A percentile compares a stretch with the other conserved stretches of the same genome.
These are phyloP conservation scores for Cudoniella acicularis DNA, from an alignment of 495 filamentous ascomycete genomes.

Conservation along the genomic window DNA sequence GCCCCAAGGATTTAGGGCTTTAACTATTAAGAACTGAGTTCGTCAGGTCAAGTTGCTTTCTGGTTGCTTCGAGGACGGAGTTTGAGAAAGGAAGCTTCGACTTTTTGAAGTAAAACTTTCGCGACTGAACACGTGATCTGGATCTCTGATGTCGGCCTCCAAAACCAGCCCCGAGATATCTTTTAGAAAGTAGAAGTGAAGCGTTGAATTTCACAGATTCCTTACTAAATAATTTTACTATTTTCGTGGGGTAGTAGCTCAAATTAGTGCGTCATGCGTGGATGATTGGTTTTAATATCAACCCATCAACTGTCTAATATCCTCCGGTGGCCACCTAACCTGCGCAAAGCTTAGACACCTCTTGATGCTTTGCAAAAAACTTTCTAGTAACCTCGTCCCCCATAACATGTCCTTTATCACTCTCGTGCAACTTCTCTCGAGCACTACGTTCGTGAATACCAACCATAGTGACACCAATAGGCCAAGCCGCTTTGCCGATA, in stretches of 20 bases:
- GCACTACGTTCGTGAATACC: slow-evolving; percentile 97
- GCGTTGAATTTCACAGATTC: no score
- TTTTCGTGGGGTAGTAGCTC: no score
- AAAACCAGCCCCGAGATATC: neutral
- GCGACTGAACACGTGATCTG: neutral
- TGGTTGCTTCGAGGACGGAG: neutral
- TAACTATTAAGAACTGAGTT: neutral
- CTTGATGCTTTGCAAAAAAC: slow-evolving; percentile 96
- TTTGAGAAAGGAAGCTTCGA: neutral
- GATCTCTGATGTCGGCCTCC: neutral
- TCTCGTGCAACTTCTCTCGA: slow-evolving; percentile 90
- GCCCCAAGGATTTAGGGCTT: neutral
- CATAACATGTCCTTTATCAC: slow-evolving; percentile 92
- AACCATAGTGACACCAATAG: slow-evolving; percentile 99
- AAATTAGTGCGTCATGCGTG: no score
- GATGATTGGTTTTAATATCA: no score
- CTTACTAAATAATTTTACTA: no score
- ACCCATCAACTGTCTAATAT: slow-evolving; percentile 92
- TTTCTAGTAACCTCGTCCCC: slow-evolving; percentile 93
- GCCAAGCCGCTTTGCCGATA: slow-evolving; percentile 99
- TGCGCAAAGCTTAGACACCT: slow-evolving; percentile 95
- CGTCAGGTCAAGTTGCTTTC: neutral
- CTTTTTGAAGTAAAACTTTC: neutral
- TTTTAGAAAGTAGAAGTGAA: no score
- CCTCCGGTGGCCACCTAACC: slow-evolving; percentile 91